Percentiles rank a stretch among this genome's conserved stretches.
Conservation (phyloP, 2,329 filamentous ascomycete genomes). For the Calonectria henricotiae region DNA sequence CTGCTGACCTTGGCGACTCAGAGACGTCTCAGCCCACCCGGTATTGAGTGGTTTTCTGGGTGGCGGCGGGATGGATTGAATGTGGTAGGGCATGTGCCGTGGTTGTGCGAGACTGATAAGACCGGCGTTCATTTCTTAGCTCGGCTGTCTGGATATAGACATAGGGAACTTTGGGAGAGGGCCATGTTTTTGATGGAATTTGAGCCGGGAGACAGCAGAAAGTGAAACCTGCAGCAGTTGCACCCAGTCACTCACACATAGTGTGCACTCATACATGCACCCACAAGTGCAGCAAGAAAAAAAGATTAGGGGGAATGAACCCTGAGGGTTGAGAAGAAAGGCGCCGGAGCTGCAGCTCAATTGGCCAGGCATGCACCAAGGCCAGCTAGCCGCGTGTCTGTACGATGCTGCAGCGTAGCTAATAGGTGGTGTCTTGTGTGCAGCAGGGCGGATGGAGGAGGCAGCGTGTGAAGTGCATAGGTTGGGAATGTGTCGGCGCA, state of each 20-base stretch:
- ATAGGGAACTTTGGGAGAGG: neutral
- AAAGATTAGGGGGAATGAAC: conserved; percentile 29
- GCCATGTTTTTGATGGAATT: conserved; percentile 13
- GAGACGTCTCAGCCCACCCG: conserved; percentile 28
- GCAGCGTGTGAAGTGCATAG: conserved; percentile 23
- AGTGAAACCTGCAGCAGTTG: conserved; percentile 21
- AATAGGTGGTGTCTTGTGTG: conserved; percentile 29
- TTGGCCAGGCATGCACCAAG: conserved; percentile 30
- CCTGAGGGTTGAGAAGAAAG: conserved; percentile 27
- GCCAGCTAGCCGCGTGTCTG: conserved; percentile 38
- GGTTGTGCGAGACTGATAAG: conserved; percentile 19
- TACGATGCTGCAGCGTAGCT: conserved; percentile 29
- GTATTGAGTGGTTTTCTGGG: conserved; percentile 14
- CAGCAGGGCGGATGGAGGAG: conserved; percentile 29
- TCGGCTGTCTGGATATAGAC: conserved; percentile 21
- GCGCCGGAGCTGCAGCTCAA: conserved; percentile 9
- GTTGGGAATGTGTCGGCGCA: conserved; percentile 26
- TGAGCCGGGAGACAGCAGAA: neutral
- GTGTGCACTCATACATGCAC: conserved; percentile 25
- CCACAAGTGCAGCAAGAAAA: conserved; percentile 24
- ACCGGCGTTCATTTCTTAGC: neutral
- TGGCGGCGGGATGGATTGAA: conserved; percentile 9
- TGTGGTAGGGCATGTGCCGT: conserved; percentile 34
- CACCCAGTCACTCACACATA: conserved; percentile 27
- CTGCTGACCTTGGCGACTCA: conserved; percentile 30